These are phyloP conservation scores for Colletotrichum aenigma DNA, from an alignment of 2,329 filamentous ascomycete genomes.

Conservation along the genomic window DNA sequence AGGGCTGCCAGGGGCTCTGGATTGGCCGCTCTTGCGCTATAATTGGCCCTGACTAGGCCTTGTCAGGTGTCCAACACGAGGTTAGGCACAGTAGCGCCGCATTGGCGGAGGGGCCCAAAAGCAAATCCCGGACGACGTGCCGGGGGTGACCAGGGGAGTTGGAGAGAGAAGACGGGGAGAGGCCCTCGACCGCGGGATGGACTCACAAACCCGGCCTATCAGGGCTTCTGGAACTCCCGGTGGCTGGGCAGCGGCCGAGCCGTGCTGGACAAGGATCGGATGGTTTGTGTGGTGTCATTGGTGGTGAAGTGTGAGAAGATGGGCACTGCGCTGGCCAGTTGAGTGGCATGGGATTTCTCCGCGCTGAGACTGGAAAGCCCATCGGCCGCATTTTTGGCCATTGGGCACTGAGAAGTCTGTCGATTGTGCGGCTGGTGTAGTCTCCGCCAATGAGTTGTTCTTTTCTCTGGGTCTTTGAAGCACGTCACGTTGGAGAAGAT, in stretches of 20 bases:
- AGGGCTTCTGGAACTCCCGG: background rate
- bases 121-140: background rate
- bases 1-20: background rate
- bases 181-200: background rate
- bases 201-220: conserved; percentile 2
- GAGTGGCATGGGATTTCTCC: background rate
- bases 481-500: background rate
- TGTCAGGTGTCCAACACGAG: conserved; percentile 14
- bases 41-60: background rate
- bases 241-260: background rate
- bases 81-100: conserved; percentile 16
- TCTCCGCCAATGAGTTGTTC: background rate
- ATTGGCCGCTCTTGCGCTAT: background rate
- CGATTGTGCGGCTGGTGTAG: background rate
- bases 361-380: background rate
- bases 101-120: conserved; percentile 7
- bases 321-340: background rate
- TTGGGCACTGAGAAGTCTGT: background rate
- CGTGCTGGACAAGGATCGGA: background rate
- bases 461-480: background rate
- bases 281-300: background rate
- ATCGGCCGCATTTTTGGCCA: background rate
- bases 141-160: background rate
- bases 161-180: background rate
- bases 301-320: background rate